These are phyloP conservation scores for Xylariales sp. DNA, from an alignment of 2,329 filamentous ascomycete species.

Conservation along the genomic window DNA sequence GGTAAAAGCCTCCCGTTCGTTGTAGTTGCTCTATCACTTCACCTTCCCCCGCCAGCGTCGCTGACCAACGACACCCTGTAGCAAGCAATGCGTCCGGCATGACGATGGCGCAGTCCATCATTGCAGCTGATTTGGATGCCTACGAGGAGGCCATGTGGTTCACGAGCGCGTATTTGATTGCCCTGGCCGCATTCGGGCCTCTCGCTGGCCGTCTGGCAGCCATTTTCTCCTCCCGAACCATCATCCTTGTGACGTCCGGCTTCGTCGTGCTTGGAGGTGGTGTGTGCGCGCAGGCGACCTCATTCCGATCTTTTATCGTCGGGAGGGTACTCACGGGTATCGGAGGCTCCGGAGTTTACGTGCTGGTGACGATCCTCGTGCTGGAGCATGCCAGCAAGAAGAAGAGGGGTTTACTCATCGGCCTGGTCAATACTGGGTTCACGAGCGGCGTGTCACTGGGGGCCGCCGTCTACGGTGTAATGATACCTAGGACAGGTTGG, in stretches of 20 bases:
- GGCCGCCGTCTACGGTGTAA: constrained; percentile 63
- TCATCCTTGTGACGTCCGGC: constrained; percentile 58
- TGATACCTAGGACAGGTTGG: constrained; percentile 65
- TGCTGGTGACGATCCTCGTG: constrained; percentile 69
- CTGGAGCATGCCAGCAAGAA: constrained; percentile 68
- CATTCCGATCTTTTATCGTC: constrained; percentile 59
- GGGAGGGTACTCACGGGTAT: constrained; percentile 66
- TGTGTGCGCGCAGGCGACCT: constrained; percentile 57
- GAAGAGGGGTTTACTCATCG: constrained; percentile 68
- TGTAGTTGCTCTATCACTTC: too few species aligned
- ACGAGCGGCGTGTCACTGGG: constrained; percentile 69
- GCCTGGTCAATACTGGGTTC: constrained; percentile 68
- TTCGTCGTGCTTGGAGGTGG: constrained; percentile 58
- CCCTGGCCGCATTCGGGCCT: constrained; percentile 60
- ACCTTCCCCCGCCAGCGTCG: too few species aligned
- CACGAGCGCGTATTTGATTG: constrained; percentile 67
- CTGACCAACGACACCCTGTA: constrained; percentile 18
- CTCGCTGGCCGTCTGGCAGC: constrained; percentile 68
- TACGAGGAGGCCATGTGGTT: constrained; percentile 77
- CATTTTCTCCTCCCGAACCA: constrained; percentile 66
- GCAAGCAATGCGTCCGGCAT: constrained; percentile 74
- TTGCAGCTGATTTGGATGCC: constrained; percentile 70
- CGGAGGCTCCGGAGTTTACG: constrained; percentile 69
- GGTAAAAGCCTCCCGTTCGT: constrained; percentile 30
- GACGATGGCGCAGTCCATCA: constrained; percentile 73